Conservation (phyloP, 805 yeast species). For the Phaffomyces antillensis region DNA sequence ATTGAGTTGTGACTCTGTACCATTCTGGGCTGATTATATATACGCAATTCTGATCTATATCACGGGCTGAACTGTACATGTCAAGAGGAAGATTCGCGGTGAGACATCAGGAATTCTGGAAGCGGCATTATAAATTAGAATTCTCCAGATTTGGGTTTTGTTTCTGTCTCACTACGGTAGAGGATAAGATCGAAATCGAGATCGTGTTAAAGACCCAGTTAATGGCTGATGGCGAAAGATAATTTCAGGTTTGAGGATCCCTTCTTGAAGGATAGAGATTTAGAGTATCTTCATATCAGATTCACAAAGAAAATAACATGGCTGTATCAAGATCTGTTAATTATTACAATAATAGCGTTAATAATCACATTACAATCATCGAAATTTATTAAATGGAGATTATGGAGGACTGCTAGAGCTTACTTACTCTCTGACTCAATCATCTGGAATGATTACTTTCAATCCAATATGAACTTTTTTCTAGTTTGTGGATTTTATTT, state of each 20-base stretch:
- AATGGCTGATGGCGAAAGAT: slow-evolving; percentile 2
- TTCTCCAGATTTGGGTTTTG: too few relatives aligned
- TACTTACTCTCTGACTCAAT: slow-evolving; percentile 6
- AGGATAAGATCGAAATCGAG: too few relatives aligned
- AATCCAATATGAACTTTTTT: slow-evolving; percentile 10
- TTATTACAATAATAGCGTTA: slow-evolving; percentile 1
- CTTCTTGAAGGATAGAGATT: slow-evolving; percentile 14
- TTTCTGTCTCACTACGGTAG: too few relatives aligned
- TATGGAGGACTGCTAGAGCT: neutral
- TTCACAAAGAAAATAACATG: slow-evolving; percentile 16
- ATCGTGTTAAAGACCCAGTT: too few relatives aligned
- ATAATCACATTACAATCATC: neutral
- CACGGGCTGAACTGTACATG: neutral
- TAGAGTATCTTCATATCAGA: slow-evolving; percentile 16
- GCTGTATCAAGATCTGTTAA: slow-evolving; percentile 17
- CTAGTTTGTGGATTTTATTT: slow-evolving; percentile 8
- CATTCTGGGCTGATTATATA: too few relatives aligned
- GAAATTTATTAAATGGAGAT: neutral
- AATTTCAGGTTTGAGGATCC: slow-evolving; percentile 20
- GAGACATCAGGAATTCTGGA: too few relatives aligned
- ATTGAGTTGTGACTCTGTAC: too few relatives aligned
- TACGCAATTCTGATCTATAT: neutral
- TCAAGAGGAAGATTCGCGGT: too few relatives aligned
- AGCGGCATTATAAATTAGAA: too few relatives aligned
- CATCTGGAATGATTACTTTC: slow-evolving; percentile 11